A percentile compares a stretch with the other conserved stretches of the same genome.
phyloP scores from a whole-genome alignment of 441 rosid genomes.

The Erodium moschatum region DNA sequence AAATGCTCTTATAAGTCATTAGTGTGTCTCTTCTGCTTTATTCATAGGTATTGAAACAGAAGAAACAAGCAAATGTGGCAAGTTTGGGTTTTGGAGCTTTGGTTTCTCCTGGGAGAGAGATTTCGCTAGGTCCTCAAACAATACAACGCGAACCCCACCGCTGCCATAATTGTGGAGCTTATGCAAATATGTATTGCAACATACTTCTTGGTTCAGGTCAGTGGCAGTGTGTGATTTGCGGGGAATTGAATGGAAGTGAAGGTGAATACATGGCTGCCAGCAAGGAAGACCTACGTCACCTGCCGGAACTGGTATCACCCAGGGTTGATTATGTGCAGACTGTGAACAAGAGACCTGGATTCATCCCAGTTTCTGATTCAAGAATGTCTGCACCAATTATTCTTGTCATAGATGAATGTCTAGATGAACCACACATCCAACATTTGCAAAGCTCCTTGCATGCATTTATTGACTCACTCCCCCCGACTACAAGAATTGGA shows the following conservation, averaged over 20 bases:
- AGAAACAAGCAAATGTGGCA: constrained; percentile 72
- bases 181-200: constrained; percentile 68
- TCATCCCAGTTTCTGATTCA: constrained; percentile 80
- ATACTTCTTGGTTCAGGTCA: constrained; percentile 85
- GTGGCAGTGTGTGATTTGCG: constrained; percentile 87
- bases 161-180: constrained; percentile 85
- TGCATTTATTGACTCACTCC: constrained; percentile 80
- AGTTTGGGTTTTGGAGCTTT: constrained; percentile 93
- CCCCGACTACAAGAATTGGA: constrained; percentile 70
- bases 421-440: constrained; percentile 91
- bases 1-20: neutral
- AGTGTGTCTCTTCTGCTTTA: constrained; percentile 9
- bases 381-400: constrained; percentile 72
- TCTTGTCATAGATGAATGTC: constrained; percentile 86
- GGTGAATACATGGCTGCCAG: constrained; percentile 76
- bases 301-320: constrained; percentile 68
- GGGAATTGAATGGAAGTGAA: constrained; percentile 61
- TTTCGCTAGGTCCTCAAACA: constrained; percentile 67
- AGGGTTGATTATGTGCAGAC: constrained; percentile 78
- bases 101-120: constrained; percentile 83
- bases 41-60: constrained; percentile 70
- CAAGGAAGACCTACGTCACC: constrained; percentile 59
- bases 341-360: constrained; percentile 75
- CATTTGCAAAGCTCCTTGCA: constrained; percentile 92
- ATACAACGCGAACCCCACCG: constrained; percentile 78